Conservation (phyloP, 2,329 filamentous ascomycete species). For the Juglanconis sp. region DNA sequence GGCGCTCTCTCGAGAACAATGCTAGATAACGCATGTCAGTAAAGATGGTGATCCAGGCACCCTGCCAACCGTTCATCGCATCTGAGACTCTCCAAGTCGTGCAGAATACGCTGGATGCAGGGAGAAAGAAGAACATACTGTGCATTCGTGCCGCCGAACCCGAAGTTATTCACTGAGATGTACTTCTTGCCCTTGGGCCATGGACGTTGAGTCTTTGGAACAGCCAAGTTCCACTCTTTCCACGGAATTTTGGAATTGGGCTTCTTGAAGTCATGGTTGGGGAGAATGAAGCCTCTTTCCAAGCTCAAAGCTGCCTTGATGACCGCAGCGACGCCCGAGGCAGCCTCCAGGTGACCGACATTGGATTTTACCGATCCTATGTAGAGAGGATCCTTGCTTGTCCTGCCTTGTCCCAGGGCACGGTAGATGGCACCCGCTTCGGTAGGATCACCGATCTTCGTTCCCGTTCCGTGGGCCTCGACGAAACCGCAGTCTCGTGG, state of each 20-base stretch:
- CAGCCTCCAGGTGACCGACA: slow-evolving; percentile 48
- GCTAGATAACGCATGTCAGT: neutral
- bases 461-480: slow-evolving; percentile 47
- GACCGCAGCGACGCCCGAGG: slow-evolving; percentile 46
- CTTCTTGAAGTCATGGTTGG: slow-evolving; percentile 48
- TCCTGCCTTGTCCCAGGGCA: slow-evolving; percentile 28
- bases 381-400: slow-evolving; percentile 25
- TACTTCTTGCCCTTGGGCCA: slow-evolving; percentile 48
- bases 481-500: slow-evolving; percentile 38
- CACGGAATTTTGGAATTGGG: slow-evolving; percentile 48
- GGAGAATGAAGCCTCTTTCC: slow-evolving; percentile 47
- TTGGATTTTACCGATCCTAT: slow-evolving; percentile 37
- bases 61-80: no score
- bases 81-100: no score
- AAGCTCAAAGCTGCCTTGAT: slow-evolving; percentile 52
- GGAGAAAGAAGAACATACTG: slow-evolving; percentile 23
- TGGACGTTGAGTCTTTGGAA: slow-evolving; percentile 40
- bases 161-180: slow-evolving; percentile 49
- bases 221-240: slow-evolving; percentile 48
- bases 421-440: slow-evolving; percentile 41
- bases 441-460: slow-evolving; percentile 42
- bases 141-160: slow-evolving; percentile 44
- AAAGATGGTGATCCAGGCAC: no score
- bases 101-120: no score
- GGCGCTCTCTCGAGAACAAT: slow-evolving; percentile 38